phyloP scores from a whole-genome alignment of 2,329 filamentous ascomycete genomes.

The Fusarium humuli region DNA sequence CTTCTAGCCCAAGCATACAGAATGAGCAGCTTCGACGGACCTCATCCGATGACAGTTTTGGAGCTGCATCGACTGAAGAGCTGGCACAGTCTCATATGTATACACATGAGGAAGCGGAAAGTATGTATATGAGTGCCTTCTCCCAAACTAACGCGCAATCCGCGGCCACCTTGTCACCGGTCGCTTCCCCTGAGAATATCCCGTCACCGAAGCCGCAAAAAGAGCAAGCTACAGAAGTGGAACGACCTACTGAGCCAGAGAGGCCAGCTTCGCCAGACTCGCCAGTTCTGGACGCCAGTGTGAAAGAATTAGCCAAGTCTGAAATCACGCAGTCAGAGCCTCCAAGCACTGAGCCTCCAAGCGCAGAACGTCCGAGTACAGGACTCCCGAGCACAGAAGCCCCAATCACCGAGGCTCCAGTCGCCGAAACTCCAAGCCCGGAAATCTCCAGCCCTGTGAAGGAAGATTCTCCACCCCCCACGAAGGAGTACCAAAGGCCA shows the following conservation, averaged over 20 bases:
- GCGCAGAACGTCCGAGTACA: background rate
- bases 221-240: background rate
- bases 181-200: constrained; percentile 19
- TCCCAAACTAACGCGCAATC: constrained; percentile 58
- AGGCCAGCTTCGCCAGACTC: background rate
- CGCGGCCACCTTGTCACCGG: constrained; percentile 2
- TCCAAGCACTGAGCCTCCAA: background rate
- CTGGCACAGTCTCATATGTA: constrained; percentile 76
- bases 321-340: background rate
- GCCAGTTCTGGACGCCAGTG: constrained; percentile 3
- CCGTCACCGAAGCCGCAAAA: background rate
- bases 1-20: constrained; percentile 10
- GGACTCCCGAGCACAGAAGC: background rate
- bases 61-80: constrained; percentile 55
- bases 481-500: constrained; percentile 13
- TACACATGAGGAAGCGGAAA: constrained; percentile 83
- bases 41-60: constrained; percentile 31
- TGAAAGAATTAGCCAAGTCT: background rate
- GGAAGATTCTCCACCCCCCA: background rate
- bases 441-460: constrained; percentile 11
- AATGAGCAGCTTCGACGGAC: constrained; percentile 27
- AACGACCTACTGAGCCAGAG: background rate
- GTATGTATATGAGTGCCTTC: constrained; percentile 86
- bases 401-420: background rate
- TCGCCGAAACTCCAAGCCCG: background rate